Percentiles rank a stretch among this genome's conserved stretches.
Evolutionary conservation across 2,329 filamentous ascomycete genomes (phyloP).

Genomic region (Pestalotiopsis sp.): DNA sequence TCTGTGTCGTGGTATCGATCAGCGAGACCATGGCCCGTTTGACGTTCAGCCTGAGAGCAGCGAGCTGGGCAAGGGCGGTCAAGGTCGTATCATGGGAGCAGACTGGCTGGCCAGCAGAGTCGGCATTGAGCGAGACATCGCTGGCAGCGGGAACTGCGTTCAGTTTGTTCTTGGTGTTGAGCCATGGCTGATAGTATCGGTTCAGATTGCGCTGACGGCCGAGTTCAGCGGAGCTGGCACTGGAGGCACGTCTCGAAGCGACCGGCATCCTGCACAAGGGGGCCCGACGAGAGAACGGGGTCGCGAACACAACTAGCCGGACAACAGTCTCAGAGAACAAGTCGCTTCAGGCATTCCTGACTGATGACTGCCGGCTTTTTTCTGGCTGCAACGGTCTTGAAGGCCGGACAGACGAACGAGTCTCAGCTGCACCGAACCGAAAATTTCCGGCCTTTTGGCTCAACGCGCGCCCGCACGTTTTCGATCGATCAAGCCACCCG

Average conservation of each 20-base stretch:
- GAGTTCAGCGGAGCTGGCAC: slow-evolving; percentile 22
- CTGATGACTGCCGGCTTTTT: too few relatives aligned
- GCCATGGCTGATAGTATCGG: slow-evolving; percentile 29
- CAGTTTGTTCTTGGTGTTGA: slow-evolving; percentile 21
- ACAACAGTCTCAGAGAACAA: background rate
- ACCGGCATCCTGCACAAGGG: slow-evolving; percentile 2
- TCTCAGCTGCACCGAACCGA: background rate
- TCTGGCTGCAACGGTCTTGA: too few relatives aligned
- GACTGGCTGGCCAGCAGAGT: slow-evolving; percentile 22
- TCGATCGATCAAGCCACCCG: background rate
- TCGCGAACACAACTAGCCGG: background rate
- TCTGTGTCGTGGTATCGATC: slow-evolving; percentile 50
- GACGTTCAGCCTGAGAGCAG: slow-evolving; percentile 42
- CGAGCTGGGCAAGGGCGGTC: slow-evolving; percentile 54
- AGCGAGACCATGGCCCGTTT: slow-evolving; percentile 52
- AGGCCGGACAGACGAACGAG: background rate
- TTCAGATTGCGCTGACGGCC: slow-evolving; percentile 24
- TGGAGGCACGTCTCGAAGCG: slow-evolving; percentile 21
- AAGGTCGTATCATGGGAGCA: slow-evolving; percentile 42
- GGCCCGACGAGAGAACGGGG: background rate
- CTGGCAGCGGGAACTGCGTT: slow-evolving; percentile 19
- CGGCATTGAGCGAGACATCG: slow-evolving; percentile 6
- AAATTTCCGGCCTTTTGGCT: background rate
- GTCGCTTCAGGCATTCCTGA: background rate
- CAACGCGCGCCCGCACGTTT: background rate